A percentile compares a stretch with the other conserved stretches of the same genome.
Evolutionary conservation across 225 moss, liverwort and hornwort genomes (phyloP).

Genomic region (Pseudisothecium myosuroides): DNA sequence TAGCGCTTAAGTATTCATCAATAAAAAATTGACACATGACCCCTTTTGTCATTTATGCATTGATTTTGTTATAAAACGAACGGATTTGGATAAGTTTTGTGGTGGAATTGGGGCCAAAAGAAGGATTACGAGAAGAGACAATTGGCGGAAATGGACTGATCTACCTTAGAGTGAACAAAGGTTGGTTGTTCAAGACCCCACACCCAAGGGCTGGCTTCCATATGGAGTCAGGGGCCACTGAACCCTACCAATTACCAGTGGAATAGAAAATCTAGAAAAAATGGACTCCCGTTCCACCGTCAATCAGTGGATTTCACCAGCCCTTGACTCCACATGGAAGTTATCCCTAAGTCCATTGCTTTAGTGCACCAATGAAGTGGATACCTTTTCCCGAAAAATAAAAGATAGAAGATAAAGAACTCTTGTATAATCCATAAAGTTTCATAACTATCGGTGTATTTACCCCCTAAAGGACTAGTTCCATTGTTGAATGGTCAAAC

Average conservation of each 20-base stretch:
- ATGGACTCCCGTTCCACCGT: background rate
- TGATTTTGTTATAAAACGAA: too few relatives aligned
- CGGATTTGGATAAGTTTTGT: too few relatives aligned
- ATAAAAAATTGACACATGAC: too few relatives aligned
- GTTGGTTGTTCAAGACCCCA: too few relatives aligned
- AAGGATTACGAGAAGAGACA: too few relatives aligned
- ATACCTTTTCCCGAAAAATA: rapidly evolving
- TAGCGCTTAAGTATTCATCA: too few relatives aligned
- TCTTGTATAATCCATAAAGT: background rate
- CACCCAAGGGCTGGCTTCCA: too few relatives aligned
- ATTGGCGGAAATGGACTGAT: too few relatives aligned
- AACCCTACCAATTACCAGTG: rapidly evolving
- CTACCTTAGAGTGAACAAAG: background rate
- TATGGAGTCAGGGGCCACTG: background rate
- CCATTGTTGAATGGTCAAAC: background rate
- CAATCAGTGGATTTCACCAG: rapidly evolving
- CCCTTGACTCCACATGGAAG: background rate
- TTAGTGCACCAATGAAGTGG: rapidly evolving
- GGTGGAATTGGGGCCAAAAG: too few relatives aligned
- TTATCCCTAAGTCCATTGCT: background rate
- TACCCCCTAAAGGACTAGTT: background rate
- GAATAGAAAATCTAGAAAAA: background rate
- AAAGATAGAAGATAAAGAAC: background rate
- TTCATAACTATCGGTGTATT: rapidly evolving
- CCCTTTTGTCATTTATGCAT: too few relatives aligned